Evolutionary conservation across 805 yeast genomes (phyloP), one percentile per base, ranked within the genome.

Genomic region (Clavispora phyllophila): DNA sequence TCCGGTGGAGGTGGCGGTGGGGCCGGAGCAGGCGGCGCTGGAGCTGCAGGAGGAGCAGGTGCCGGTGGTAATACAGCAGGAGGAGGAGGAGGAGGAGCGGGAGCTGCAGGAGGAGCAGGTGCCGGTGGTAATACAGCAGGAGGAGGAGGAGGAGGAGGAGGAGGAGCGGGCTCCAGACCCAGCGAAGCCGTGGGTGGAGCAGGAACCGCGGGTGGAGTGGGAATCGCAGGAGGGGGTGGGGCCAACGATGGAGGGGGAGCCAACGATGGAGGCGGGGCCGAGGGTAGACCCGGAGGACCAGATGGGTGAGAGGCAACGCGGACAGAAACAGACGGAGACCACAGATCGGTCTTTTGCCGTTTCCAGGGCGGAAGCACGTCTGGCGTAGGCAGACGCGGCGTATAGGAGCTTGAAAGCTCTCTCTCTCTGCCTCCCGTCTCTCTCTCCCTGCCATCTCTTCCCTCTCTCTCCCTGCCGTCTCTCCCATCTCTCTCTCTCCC

Each of bases 361-460:
- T 62, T 62, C 62, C 62, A 55, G 15, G 66, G 63, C 9, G 60
- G 58, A n/a, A 46, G 36, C 5, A 18, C 44, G 28, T 49, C 52
- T 17, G 48, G 56, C 9, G 29, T 13, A 6, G 33, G 28, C 25
- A 34, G 42, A 25, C 44, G 8, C 39, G 39, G 20, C 42, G 44
- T 27, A 36, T 37, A 12, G 25, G 33, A 40, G 39, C n/a, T n/a
- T n/a, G n/a, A n/a, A n/a, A n/a, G 5, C 23, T 22, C 23, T 22
- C 23, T 22, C 23, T 22, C 23, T 22, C 23, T 22, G 5, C 8
- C 23, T n/a, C n/a, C n/a, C 8, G 23, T 22, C 23, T 22, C 23
- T 22, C 23, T 22, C 23, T 22, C 23, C 8, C 23, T 22, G 5
- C 8, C 23, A 22, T 22, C 23, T n/a, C 23, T 22, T 22, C 23